Evolutionary conservation across 352 stramenopile genomes (phyloP), one percentile per base, ranked within the genome.

Genomic region (Saprolegnia parasitica): DNA sequence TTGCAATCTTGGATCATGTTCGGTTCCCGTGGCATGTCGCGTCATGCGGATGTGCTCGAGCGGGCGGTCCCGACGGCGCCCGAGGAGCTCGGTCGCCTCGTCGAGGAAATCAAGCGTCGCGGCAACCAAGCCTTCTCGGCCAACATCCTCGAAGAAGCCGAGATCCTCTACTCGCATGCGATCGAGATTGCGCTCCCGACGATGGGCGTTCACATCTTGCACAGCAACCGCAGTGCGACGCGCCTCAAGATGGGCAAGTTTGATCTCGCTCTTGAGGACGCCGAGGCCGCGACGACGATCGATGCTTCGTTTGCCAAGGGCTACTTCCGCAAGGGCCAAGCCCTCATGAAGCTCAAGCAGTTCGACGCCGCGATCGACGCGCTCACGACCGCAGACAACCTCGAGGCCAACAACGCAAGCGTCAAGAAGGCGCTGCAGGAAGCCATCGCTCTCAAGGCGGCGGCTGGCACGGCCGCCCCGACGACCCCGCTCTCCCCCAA

Each of bases 101-200:
- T 96, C 32, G 81, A 88, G 18, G 89, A 96, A 77, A 77, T 96
- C 61, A 96, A 96, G 78, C 81, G 85, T 18, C 84, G 89, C 11
- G 89, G 89, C 58, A 96, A 96, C 68, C 82, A 86, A 8, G 89
- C 89, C 6, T 96, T 96, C 76, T 65, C 79, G 73, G 81, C 91
- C 71, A 92, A 93, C 68, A 72, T 81, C 29, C 79, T 90, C 52
- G 91, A 97, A 46, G 93, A 98, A 71, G 96, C 96, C 20, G 92
- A 98, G 60, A 81, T 91, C 65, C 81, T 99, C n/a, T 99, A 99
- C 81, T 84, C 83, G 65, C 98, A 98, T 74, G 96, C 89, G 39
- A 90, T 99, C 66, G 84, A 97, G 29, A 67, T 94, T 65, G 90
- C 91, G 68, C 63, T 67, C 40, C 74, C 72, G 65, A 75, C 80